phyloP scores from a whole-genome alignment of 2,329 filamentous ascomycete species.

The Peltaster fructicola region DNA sequence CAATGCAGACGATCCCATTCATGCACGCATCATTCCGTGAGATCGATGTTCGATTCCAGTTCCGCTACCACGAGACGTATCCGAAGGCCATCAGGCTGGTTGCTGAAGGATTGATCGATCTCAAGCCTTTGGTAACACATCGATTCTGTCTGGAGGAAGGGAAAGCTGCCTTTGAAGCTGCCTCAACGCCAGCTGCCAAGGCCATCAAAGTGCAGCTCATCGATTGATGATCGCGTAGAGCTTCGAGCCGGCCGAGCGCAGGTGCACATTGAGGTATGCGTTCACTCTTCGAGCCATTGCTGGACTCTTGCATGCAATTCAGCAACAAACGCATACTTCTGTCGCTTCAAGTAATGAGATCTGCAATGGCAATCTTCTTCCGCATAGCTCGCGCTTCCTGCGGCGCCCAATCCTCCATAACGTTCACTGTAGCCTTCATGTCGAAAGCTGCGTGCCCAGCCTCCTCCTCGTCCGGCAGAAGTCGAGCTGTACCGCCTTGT shows the following conservation, averaged over 20 bases:
- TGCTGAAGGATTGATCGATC: slow-evolving; percentile 20
- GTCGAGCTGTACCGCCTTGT: slow-evolving; percentile 13
- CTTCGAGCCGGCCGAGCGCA: neutral
- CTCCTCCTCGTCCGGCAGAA: slow-evolving; percentile 15
- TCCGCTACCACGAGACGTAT: slow-evolving; percentile 23
- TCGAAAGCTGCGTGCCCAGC: slow-evolving; percentile 8
- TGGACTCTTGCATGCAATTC: neutral
- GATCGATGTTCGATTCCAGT: slow-evolving; percentile 24
- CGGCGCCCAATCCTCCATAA: slow-evolving; percentile 16
- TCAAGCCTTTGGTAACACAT: slow-evolving; percentile 24
- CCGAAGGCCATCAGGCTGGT: slow-evolving; percentile 25
- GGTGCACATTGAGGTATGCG: neutral
- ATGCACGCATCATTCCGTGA: slow-evolving; percentile 21
- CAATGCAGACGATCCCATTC: slow-evolving; percentile 22
- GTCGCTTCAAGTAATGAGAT: slow-evolving; percentile 8
- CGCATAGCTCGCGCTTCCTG: slow-evolving; percentile 13
- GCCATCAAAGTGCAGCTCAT: slow-evolving; percentile 21
- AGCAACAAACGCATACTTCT: neutral
- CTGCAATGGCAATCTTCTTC: slow-evolving; percentile 13
- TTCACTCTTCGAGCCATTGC: slow-evolving; percentile 3
- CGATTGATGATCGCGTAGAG: slow-evolving; percentile 11
- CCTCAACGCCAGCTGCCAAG: slow-evolving; percentile 18
- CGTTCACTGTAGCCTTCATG: slow-evolving; percentile 14
- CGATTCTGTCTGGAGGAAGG: slow-evolving; percentile 21
- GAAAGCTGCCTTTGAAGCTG: slow-evolving; percentile 20